These are phyloP conservation scores for Alternaria dauci DNA, from an alignment of 2,329 filamentous ascomycete species.

Conservation along the genomic window DNA sequence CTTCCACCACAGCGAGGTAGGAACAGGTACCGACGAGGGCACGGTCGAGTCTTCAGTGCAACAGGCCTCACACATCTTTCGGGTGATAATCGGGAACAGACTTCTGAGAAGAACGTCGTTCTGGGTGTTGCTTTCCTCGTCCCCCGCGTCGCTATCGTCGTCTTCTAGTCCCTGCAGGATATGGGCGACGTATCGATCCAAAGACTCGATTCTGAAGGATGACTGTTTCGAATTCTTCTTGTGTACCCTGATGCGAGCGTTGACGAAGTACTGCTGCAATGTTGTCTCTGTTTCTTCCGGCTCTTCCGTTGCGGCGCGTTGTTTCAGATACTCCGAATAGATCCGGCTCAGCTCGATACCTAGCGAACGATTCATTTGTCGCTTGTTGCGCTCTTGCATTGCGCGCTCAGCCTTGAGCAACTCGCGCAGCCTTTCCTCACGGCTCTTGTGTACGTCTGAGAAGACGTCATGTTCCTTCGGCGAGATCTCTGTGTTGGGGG, in stretches of 20 bases:
- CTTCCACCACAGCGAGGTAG: neutral
- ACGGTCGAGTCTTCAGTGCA: neutral
- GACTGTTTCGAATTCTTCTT: neutral
- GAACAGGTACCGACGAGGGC: neutral
- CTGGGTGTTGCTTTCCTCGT: neutral
- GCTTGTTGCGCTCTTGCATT: neutral
- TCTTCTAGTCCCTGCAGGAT: neutral
- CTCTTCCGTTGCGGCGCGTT: accelerated
- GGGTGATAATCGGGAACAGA: neutral
- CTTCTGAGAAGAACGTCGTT: neutral
- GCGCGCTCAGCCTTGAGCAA: neutral
- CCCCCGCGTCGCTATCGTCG: neutral
- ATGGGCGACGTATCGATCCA: neutral
- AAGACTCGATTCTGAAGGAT: neutral
- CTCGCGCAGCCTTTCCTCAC: neutral
- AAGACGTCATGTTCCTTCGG: accelerated
- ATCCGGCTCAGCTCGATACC: neutral
- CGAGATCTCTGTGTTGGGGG: too few relatives aligned
- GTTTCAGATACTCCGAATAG: neutral
- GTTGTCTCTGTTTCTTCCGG: neutral
- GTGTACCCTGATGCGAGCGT: neutral
- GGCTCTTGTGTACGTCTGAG: neutral
- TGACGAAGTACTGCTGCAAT: neutral
- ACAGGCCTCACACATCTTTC: neutral
- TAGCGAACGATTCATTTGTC: neutral